A percentile compares a stretch with the other conserved stretches of the same genome.
Conservation (phyloP, 139 green algal species). For the Spirogloea muscicola region DNA sequence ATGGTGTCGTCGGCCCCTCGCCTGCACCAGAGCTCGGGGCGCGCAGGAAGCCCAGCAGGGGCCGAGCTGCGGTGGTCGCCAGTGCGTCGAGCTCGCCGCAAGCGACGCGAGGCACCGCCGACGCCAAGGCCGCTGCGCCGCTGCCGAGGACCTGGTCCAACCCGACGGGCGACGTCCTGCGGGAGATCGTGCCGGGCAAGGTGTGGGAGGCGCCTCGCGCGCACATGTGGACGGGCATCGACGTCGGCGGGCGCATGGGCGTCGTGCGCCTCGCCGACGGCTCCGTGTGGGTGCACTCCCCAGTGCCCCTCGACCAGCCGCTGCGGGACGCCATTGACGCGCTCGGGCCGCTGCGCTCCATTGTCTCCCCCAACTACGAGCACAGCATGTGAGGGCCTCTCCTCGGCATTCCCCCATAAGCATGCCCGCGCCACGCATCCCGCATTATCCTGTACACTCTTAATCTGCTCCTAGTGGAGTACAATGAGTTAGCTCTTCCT, state of each 20-base stretch:
- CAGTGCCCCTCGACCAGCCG: constrained; percentile 52
- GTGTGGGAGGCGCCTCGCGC: constrained; percentile 54
- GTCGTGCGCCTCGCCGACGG: constrained; percentile 51
- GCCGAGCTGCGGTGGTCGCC: too few species aligned
- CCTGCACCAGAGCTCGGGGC: too few species aligned
- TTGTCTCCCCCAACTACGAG: constrained; percentile 68
- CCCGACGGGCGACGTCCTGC: constrained; percentile 21
- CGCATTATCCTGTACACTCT: too few species aligned
- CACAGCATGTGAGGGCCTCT: constrained; percentile 48
- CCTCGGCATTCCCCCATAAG: too few species aligned
- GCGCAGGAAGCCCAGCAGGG: too few species aligned
- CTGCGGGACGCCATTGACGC: constrained; percentile 45
- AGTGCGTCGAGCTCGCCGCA: too few species aligned
- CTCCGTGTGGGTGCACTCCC: constrained; percentile 61
- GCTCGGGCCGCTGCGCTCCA: constrained; percentile 55
- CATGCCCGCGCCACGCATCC: too few species aligned
- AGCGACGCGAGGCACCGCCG: too few species aligned
- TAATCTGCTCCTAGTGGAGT: too few species aligned
- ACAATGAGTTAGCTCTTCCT: too few species aligned
- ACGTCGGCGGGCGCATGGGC: constrained; percentile 53
- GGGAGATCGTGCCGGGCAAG: constrained; percentile 12
- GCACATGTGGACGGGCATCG: constrained; percentile 61
- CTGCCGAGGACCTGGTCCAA: constrained; percentile 44
- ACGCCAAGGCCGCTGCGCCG: neutral
- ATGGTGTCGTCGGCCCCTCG: too few species aligned